Evolutionary conservation across 1,284 basidiomycete genomes (phyloP).

Genomic region (Ustilago bromivora): DNA sequence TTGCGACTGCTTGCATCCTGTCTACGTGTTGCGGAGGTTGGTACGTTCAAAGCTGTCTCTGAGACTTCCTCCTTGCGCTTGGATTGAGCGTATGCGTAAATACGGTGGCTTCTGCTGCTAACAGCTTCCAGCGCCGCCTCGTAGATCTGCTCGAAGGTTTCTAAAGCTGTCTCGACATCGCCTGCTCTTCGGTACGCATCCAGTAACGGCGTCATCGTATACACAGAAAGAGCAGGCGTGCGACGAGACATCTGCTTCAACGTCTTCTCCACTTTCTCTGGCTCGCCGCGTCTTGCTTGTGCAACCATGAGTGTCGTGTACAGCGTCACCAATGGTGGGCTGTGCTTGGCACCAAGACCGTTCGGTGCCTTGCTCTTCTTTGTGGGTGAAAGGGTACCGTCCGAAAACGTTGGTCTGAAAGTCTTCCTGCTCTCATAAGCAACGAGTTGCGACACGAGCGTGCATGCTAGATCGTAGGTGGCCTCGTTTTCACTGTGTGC

Average conservation of each 20-base stretch:
- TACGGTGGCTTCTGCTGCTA: constrained; percentile 36
- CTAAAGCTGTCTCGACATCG: constrained; percentile 75
- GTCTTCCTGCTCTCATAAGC: constrained; percentile 28
- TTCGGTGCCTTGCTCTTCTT: background rate
- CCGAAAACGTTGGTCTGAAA: constrained; percentile 21
- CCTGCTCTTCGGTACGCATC: constrained; percentile 79
- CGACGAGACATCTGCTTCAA: constrained; percentile 74
- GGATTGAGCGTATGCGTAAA: constrained; percentile 35
- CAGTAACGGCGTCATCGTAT: constrained; percentile 78
- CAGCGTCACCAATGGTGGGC: constrained; percentile 68
- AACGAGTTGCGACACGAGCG: constrained; percentile 50
- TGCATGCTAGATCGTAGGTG: constrained; percentile 51
- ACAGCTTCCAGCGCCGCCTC: constrained; percentile 71
- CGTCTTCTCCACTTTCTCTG: constrained; percentile 75
- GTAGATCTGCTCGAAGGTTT: constrained; percentile 80
- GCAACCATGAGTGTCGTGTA: constrained; percentile 78
- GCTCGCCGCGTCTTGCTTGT: constrained; percentile 73
- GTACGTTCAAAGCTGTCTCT: background rate
- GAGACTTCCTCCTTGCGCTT: background rate
- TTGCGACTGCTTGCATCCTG: constrained; percentile 70
- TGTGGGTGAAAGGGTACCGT: background rate
- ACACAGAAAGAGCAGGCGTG: constrained; percentile 76
- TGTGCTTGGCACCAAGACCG: constrained; percentile 23
- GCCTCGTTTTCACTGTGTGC: constrained; percentile 51
- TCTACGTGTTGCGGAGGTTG: constrained; percentile 4